phyloP scores from a whole-genome alignment of 2,329 filamentous ascomycete species.

The Lecanosticta acicola region DNA sequence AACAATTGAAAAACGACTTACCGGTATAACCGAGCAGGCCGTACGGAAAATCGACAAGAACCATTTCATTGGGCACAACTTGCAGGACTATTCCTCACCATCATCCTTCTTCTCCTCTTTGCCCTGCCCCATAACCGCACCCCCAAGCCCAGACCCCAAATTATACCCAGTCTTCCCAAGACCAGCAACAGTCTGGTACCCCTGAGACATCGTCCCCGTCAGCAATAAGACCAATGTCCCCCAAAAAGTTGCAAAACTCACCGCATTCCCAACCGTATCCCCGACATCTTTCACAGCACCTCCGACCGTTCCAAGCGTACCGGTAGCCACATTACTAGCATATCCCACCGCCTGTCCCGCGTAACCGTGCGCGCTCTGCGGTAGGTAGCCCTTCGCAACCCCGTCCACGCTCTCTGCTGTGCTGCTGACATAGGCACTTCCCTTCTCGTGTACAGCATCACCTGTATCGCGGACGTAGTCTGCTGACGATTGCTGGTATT shows the following conservation, averaged over 20 bases:
- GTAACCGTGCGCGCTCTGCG: conserved; percentile 11
- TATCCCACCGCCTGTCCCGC: conserved; percentile 7
- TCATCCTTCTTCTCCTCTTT: neutral
- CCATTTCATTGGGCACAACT: too few relatives aligned
- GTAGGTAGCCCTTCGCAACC: conserved; percentile 8
- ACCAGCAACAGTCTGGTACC: neutral
- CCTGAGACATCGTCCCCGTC: neutral
- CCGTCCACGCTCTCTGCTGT: conserved; percentile 4
- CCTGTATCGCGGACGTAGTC: conserved; percentile 10
- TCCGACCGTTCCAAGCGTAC: conserved; percentile 10
- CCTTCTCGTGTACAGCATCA: conserved; percentile 8
- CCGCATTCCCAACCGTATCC: conserved; percentile 5
- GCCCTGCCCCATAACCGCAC: neutral
- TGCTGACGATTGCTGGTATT: conserved; percentile 12
- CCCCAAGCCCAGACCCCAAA: neutral
- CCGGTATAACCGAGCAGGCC: too few relatives aligned
- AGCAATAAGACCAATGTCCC: too few relatives aligned
- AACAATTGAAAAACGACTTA: too few relatives aligned
- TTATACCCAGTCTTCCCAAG: conserved; percentile 3
- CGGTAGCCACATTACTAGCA: conserved; percentile 8
- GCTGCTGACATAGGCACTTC: conserved; percentile 8
- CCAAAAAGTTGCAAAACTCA: too few relatives aligned
- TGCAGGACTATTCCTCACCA: neutral
- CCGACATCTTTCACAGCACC: conserved; percentile 13
- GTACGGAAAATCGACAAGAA: too few relatives aligned